A percentile compares a stretch with the other conserved stretches of the same genome.
Conservation (phyloP, 495 filamentous ascomycete genomes). For the Choiromyces venosus region DNA sequence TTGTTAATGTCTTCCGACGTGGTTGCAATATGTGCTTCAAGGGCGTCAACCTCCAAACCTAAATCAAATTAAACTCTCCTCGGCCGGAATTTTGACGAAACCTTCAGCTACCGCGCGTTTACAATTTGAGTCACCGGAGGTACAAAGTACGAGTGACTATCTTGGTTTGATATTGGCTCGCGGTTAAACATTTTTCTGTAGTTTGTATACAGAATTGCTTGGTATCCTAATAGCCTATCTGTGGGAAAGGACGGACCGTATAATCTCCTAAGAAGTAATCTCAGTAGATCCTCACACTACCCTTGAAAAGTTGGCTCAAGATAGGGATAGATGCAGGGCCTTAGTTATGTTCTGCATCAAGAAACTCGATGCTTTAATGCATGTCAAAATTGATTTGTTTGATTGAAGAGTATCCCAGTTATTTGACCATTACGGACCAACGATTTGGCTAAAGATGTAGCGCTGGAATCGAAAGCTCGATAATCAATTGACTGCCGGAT, state of each 20-base stretch:
- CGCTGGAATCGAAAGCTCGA: background rate
- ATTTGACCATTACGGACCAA: background rate
- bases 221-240: background rate
- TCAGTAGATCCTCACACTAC: background rate
- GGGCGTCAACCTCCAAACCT: background rate
- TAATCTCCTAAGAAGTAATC: background rate
- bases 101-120: background rate
- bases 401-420: background rate
- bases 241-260: background rate
- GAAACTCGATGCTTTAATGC: background rate
- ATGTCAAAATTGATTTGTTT: background rate
- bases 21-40: background rate
- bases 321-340: background rate
- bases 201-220: background rate
- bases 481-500: background rate
- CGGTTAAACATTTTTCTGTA: background rate
- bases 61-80: background rate
- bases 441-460: background rate
- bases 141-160: background rate
- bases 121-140: background rate
- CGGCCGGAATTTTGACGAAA: background rate
- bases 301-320: background rate
- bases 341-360: background rate
- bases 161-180: background rate
- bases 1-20: background rate